Evolutionary conservation across 768 basidiomycete genomes (phyloP).

Genomic region (Rhodosporidiobolus sp.): DNA sequence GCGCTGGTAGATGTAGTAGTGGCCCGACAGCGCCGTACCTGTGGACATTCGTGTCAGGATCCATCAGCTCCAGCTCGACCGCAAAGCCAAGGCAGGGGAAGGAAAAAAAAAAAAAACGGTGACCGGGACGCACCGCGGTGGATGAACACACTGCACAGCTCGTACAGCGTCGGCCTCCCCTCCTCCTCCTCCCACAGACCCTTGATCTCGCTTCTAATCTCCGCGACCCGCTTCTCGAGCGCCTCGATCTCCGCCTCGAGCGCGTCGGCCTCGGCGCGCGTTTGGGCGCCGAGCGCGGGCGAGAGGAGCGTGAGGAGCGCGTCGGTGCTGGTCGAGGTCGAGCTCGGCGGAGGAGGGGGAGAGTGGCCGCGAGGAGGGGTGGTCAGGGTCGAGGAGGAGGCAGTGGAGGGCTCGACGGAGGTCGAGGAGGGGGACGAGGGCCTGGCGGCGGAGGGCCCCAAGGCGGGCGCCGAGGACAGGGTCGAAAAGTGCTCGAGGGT

Average conservation of each 20-base stretch:
- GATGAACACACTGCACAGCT: conserved; percentile 87
- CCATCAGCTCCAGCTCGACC: neutral
- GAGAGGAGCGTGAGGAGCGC: neutral
- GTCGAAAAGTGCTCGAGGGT: conserved; percentile 9
- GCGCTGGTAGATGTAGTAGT: conserved; percentile 86
- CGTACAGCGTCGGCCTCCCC: conserved; percentile 62
- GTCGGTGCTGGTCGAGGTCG: no score
- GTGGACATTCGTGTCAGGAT: neutral
- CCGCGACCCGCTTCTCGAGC: conserved; percentile 46
- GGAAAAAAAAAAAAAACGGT: conserved; percentile 39
- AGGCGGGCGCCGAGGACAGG: neutral
- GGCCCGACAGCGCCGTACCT: conserved; percentile 56
- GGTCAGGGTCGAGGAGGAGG: neutral
- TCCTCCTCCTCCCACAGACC: conserved; percentile 67
- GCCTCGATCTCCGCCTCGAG: conserved; percentile 61
- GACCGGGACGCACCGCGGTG: conserved; percentile 69
- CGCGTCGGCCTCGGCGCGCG: conserved; percentile 52
- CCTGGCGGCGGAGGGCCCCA: neutral
- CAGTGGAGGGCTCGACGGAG: no score
- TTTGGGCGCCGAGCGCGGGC: neutral
- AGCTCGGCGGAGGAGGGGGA: neutral
- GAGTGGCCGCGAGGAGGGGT: conserved; percentile 1
- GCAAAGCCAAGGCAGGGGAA: neutral
- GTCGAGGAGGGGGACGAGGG: neutral
- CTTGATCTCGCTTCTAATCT: conserved; percentile 65